Evolutionary conservation across 495 filamentous ascomycete species (phyloP).

Genomic region (Cercophora newfieldiana): DNA sequence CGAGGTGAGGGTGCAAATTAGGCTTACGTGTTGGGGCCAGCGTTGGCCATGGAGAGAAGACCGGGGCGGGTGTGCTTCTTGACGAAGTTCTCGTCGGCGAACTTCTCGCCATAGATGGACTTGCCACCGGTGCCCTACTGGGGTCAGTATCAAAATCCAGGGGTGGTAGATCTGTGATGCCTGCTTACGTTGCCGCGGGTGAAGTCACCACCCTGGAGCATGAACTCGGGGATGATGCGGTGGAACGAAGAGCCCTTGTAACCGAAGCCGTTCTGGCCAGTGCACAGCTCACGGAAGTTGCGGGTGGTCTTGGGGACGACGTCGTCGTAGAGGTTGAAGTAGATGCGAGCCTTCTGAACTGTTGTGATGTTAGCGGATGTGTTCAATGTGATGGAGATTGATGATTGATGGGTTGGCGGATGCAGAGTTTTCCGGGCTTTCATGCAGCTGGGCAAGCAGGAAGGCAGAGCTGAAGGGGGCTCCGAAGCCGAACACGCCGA

Average conservation of each 20-base stretch:
- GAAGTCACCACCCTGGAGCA: slow-evolving; percentile 99
- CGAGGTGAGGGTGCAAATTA: background rate
- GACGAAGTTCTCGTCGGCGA: slow-evolving; percentile 76
- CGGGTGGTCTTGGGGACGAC: slow-evolving; percentile 86
- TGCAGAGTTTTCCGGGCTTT: background rate
- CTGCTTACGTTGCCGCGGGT: slow-evolving; percentile 83
- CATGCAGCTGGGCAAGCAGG: background rate
- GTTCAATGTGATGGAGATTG: background rate
- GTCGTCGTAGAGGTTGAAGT: slow-evolving; percentile 86
- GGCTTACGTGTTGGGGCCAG: slow-evolving; percentile 73
- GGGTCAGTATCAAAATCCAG: slow-evolving; percentile 14
- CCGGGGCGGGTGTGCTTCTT: slow-evolving; percentile 62
- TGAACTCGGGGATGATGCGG: slow-evolving; percentile 93
- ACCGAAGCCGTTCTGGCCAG: slow-evolving; percentile 85
- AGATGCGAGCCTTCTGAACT: slow-evolving; percentile 80
- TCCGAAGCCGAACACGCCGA: background rate
- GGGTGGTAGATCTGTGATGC: background rate
- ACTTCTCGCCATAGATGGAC: slow-evolving; percentile 88
- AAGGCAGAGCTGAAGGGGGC: background rate
- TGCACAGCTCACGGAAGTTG: slow-evolving; percentile 95
- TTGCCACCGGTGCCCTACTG: slow-evolving; percentile 76
- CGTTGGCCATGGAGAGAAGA: slow-evolving; percentile 82
- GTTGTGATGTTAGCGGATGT: slow-evolving; percentile 23
- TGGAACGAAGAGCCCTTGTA: slow-evolving; percentile 85
- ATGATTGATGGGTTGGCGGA: background rate